Evolutionary conservation across 768 basidiomycete genomes (phyloP), one percentile per base, ranked within the genome.

Genomic region (Tulasnella sp.): DNA sequence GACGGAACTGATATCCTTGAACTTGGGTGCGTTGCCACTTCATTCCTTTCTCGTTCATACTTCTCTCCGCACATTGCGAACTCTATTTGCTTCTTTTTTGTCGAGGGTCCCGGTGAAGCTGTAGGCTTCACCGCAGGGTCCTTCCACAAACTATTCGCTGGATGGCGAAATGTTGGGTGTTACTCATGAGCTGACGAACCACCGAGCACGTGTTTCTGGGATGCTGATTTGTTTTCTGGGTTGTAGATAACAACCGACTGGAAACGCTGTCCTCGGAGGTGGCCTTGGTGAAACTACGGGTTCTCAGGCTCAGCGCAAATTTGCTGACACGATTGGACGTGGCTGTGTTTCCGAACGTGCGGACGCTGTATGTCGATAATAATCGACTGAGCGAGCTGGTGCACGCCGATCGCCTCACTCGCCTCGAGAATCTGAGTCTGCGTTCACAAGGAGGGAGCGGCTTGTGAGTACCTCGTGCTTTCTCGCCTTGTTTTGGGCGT

Each of bases 311-410:
- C 50, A 91, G 86, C 73, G 78, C 80, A 66, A 99, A 99, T 71
- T 76, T 79, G 36, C 69, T 99, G 62, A 69, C 75, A 49, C 67
- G 71, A 58, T 74, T 23, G 56, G 75, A 89, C 65, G 63, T 73
- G 12, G 75, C 74, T 31, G 42, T 73, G 34, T 78, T 86, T 66
- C 72, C 78, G 2, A 82, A 81, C 68, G 70, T 97, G 64, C 80
- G 91, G 62, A 94, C 88, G 66, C 78, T 99, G 12, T 97, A 96
- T 68, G 80, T 86, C 69, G 96, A 99, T 74, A 82, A 83, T 68
- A 94, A 96, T 67, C 68, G 62, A 7, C 64, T 76, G 8, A 53
- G 60, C 2, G 48, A 36, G 0, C 49, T 73, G 23, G 32, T 41
- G 27, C 62, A 56, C 6, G 56, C 79, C 65, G 75, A 78, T 60